phyloP scores from a whole-genome alignment of 2,329 filamentous ascomycete species.

The Xylaria sp. region DNA sequence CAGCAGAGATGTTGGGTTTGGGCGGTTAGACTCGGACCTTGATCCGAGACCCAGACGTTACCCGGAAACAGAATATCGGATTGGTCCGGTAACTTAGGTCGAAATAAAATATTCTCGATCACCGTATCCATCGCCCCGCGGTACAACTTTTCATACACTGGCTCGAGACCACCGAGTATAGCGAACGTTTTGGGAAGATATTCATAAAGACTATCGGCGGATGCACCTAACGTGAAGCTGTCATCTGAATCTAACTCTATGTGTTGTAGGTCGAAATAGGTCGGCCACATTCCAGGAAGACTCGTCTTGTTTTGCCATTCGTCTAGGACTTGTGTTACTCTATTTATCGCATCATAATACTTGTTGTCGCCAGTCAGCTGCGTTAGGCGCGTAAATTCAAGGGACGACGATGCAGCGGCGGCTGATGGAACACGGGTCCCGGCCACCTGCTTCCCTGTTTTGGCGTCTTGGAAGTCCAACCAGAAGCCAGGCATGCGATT shows the following conservation, averaged over 20 bases:
- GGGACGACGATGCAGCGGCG: constrained; percentile 66
- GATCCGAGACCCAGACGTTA: constrained; percentile 45
- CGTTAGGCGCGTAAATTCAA: constrained; percentile 77
- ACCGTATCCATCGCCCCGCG: constrained; percentile 67
- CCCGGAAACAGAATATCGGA: constrained; percentile 73
- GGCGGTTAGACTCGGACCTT: constrained; percentile 45
- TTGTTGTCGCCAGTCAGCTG: constrained; percentile 75
- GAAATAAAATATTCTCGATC: constrained; percentile 72
- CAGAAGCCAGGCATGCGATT: constrained; percentile 63
- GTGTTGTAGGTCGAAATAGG: constrained; percentile 67
- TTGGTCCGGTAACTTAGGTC: constrained; percentile 70
- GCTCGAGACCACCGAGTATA: constrained; percentile 70
- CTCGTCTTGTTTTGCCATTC: constrained; percentile 72
- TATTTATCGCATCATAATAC: constrained; percentile 79
- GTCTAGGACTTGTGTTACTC: constrained; percentile 77
- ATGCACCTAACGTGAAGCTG: constrained; percentile 63
- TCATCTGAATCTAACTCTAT: constrained; percentile 53
- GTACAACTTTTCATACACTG: constrained; percentile 73
- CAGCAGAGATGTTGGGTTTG: constrained; percentile 58
- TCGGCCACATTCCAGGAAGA: constrained; percentile 82
- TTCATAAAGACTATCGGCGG: constrained; percentile 67
- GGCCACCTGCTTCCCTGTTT: constrained; percentile 48
- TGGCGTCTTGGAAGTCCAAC: constrained; percentile 62
- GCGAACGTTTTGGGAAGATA: constrained; percentile 71
- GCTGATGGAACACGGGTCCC: constrained; percentile 53